Evolutionary conservation across 805 yeast genomes (phyloP), one percentile per base, ranked within the genome.

Genomic region (Clavispora santaluciae): DNA sequence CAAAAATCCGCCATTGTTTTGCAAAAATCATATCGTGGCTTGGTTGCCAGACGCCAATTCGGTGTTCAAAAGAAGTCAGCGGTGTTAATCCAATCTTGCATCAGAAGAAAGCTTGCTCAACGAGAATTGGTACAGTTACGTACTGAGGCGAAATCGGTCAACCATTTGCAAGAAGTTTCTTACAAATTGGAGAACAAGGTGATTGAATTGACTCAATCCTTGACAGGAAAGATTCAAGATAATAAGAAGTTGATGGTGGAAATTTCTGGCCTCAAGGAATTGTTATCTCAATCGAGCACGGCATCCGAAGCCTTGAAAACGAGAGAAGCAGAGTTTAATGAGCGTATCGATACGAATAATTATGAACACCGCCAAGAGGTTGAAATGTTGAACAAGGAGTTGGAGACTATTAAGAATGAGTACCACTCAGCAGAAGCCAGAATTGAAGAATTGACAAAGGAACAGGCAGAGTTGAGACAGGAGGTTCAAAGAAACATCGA

Each of bases 131-230:
- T 68, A 48, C 64, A 71, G 42, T 70, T 88, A 61, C 86, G 79
- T 59, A 75, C 74, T n/a, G 98, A 93, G 49, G 96, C 97, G 22
- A 87, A 87, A 60, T 87, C 96, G 12, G 95, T 88, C 34, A 83
- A 83, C 59, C 95, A 84, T 58, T 76, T 87, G 69, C 80, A 87
- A 63, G 96, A 91, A 61, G 95, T 87, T 29, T 89, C 95, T 55
- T 93, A 88, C 66, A 80, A 85, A 60, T 76, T 95, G 55, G 99
- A 93, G 64, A 93, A 93, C 65, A 93, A 95, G 72, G 97, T 95
- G n/a, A 89, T 93, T 50, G 95, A 90, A 63, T 77, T 93, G 52
- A 91, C 97, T 3, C 95, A 91, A 57, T 76, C 83, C 10, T 72
- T 91, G 45, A 79, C 95, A 0, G 66, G 80, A 26, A 86, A 87